phyloP scores from a whole-genome alignment of 306 rosid genomes.

The Ammopiptanthus mongolicus region DNA sequence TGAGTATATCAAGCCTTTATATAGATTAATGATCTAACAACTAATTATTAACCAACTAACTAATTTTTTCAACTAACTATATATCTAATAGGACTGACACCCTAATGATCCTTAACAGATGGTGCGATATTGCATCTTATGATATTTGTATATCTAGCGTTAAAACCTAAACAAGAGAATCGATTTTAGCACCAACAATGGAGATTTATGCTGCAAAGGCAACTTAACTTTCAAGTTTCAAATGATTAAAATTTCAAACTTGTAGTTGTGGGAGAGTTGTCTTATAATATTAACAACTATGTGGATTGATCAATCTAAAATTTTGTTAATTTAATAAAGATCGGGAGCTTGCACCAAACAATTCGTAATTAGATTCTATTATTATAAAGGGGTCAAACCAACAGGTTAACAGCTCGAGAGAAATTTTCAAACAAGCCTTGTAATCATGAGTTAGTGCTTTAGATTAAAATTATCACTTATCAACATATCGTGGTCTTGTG shows the following conservation, averaged over 20 bases:
- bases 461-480: background rate
- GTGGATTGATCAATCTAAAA: background rate
- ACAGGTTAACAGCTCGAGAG: conserved; percentile 67
- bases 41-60: too few relatives aligned
- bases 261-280: background rate
- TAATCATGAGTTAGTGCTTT: conserved; percentile 27
- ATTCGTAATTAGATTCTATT: conserved; percentile 3
- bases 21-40: too few relatives aligned
- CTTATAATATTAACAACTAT: background rate
- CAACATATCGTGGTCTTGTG: background rate
- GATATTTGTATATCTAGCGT: conserved; percentile 24
- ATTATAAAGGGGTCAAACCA: conserved; percentile 42
- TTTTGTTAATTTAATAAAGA: background rate
- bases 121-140: conserved; percentile 17
- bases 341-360: conserved; percentile 16
- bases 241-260: background rate
- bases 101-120: conserved; percentile 28
- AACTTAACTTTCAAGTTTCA: background rate
- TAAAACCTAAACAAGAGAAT: conserved; percentile 20
- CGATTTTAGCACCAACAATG: conserved; percentile 19
- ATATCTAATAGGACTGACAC: conserved; percentile 17
- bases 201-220: conserved; percentile 25
- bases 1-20: too few relatives aligned
- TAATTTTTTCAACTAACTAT: too few relatives aligned
- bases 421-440: conserved; percentile 7